Evolutionary conservation across 306 rosid species (phyloP).

Genomic region (Vicia faba): DNA sequence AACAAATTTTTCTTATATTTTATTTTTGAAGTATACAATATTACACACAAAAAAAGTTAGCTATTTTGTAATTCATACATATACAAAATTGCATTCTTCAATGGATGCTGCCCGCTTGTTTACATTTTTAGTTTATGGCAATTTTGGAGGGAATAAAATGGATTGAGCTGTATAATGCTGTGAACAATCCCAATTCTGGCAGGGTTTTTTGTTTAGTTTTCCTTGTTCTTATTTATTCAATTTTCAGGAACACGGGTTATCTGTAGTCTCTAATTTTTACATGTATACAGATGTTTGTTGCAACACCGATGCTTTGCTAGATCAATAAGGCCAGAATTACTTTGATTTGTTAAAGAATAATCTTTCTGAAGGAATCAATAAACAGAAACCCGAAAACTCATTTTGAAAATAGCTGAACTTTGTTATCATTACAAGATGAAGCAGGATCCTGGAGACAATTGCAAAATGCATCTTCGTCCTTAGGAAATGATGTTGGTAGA

Average conservation of each 20-base stretch:
- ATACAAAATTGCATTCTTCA: not conserved
- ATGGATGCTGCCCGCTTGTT: too few relatives aligned
- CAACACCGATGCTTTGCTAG: slow-evolving; percentile 19
- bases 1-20: too few relatives aligned
- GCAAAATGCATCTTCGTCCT: slow-evolving; percentile 82
- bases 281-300: not conserved
- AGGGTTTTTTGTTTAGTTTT: not conserved
- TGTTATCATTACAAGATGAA: slow-evolving; percentile 73
- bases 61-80: too few relatives aligned
- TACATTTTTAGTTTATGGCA: not conserved
- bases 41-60: too few relatives aligned
- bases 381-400: slow-evolving; percentile 27
- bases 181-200: not conserved
- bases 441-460: slow-evolving; percentile 85
- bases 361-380: slow-evolving; percentile 25
- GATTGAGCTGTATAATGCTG: not conserved
- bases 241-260: slow-evolving; percentile 5
- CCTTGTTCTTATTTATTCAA: not conserved
- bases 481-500: slow-evolving; percentile 77
- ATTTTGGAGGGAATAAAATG: not conserved
- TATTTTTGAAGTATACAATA: too few relatives aligned
- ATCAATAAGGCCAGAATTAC: slow-evolving; percentile 20
- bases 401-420: slow-evolving; percentile 71
- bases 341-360: slow-evolving; percentile 25
- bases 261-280: slow-evolving; percentile 17